These are phyloP conservation scores for Spergularia bocconei DNA, from an alignment of 148 eudicot species.

Conservation along the genomic window DNA sequence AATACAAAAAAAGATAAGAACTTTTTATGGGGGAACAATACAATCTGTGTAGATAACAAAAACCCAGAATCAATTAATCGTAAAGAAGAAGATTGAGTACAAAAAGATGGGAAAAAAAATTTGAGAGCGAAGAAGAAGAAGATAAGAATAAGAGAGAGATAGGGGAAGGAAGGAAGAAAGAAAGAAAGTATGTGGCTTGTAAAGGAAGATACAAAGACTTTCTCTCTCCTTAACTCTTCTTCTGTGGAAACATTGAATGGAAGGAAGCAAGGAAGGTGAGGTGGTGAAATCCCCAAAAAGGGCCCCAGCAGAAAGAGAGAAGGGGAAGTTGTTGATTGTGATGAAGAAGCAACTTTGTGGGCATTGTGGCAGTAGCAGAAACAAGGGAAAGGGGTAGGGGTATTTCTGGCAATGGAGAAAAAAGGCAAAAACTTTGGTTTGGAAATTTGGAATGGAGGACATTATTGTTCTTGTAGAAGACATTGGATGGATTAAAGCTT, in stretches of 20 bases:
- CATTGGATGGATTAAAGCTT: no score
- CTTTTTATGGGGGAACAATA: neutral
- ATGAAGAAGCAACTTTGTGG: slow-evolving; percentile 26
- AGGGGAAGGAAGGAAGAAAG: neutral
- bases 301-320: slow-evolving; percentile 17
- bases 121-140: neutral
- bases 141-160: neutral
- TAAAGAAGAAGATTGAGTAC: neutral
- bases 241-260: slow-evolving; percentile 30
- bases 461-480: neutral
- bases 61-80: slow-evolving; percentile 14
- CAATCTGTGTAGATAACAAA: neutral
- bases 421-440: no score
- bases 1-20: neutral
- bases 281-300: slow-evolving; percentile 36
- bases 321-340: slow-evolving; percentile 6
- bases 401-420: slow-evolving; percentile 21
- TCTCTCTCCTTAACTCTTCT: neutral
- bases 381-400: slow-evolving; percentile 15
- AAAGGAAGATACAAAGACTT: slow-evolving; percentile 11
- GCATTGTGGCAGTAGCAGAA: slow-evolving; percentile 19
- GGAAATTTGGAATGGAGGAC: slow-evolving; percentile 1
- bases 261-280: slow-evolving; percentile 11
- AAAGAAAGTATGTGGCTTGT: slow-evolving; percentile 7
- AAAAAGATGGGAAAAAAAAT: neutral